Base-by-base conservation (phyloP, 176 grass and related monocot species). In the Carex littledalei region DNA sequence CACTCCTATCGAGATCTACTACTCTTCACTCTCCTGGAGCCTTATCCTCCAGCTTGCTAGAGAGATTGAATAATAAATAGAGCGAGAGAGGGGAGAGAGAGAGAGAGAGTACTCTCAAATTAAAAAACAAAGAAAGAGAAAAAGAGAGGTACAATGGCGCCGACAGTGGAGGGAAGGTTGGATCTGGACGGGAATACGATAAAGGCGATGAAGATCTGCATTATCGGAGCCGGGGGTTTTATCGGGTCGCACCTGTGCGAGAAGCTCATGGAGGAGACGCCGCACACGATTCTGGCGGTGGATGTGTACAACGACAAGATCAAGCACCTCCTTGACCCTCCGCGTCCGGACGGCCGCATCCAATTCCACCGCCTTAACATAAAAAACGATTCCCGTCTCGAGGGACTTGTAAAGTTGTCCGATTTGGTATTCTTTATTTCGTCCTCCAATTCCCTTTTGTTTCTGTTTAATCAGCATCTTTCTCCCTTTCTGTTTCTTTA, bases 271-370 rank as follows among this genome's bases (percentile, higher is more conserved):
- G 89, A 83, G 79, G 95, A 98, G 87, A 98, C 93, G 8, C 5
- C 6, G 5, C 94, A 97, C 88, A 82, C 84, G 57, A 84, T 97
- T 78, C 87, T 93, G 57, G 91, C 91, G 55, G 85, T 98, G n/a
- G 95, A 98, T 86, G 95, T 98, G 57, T 98, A 98, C 89, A 92
- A 79, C 85, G 95, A 98, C 91, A 98, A 98, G 95, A 98, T 98
- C 89, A 94, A 91, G 80, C 95, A 98, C 91, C 89, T 98, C 71
- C 89, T 98, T 65, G 91, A 95, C 56, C 92, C 94, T 63, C 85
- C 88, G 18, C 90, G 81, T 81, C 87, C 92, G 60, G 70, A 78
- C 0, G 91, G 80, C 0, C 95, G 95, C 71, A 98, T 98, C 85
- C 84, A 94, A 75, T 95, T 98, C 92, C 92, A 98, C 88, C 93